A percentile compares a stretch with the other conserved stretches of the same genome.
Evolutionary conservation across 495 filamentous ascomycete species (phyloP).

Genomic region (Tuber magnatum): DNA sequence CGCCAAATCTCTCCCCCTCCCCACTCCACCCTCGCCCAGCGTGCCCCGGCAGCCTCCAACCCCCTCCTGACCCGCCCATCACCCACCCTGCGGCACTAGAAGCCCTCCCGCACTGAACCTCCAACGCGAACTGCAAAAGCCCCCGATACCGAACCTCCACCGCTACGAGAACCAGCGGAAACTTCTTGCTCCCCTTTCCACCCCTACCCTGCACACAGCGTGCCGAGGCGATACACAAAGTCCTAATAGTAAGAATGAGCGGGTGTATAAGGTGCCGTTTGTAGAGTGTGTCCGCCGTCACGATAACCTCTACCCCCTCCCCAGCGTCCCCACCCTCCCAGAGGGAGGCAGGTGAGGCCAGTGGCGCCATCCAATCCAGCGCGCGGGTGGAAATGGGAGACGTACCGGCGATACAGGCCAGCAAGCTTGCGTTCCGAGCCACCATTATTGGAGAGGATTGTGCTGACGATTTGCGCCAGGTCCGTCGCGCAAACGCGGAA

Average conservation of each 20-base stretch:
- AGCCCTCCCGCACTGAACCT: slow-evolving; percentile 16
- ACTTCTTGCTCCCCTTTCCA: slow-evolving; percentile 3
- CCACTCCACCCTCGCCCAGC: slow-evolving; percentile 42
- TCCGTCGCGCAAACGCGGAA: slow-evolving; percentile 39
- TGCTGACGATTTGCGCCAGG: slow-evolving; percentile 2
- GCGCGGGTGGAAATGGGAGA: not conserved
- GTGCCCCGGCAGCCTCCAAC: slow-evolving; percentile 36
- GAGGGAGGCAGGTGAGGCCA: not conserved
- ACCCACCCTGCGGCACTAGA: slow-evolving; percentile 32
- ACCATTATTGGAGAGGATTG: slow-evolving; percentile 16
- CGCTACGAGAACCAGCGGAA: slow-evolving; percentile 26
- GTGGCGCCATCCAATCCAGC: not conserved
- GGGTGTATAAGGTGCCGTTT: slow-evolving; percentile 15
- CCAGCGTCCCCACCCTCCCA: not conserved
- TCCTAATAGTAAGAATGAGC: slow-evolving; percentile 23
- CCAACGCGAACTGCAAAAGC: slow-evolving; percentile 15
- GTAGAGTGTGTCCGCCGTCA: slow-evolving; percentile 39
- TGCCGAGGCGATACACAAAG: slow-evolving; percentile 17
- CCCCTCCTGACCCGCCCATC: slow-evolving; percentile 44
- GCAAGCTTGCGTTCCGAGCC: slow-evolving; percentile 2
- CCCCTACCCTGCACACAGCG: not conserved
- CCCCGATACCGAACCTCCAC: slow-evolving; percentile 32
- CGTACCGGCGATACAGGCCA: not conserved
- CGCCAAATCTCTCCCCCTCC: slow-evolving; percentile 43
- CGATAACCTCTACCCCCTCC: slow-evolving; percentile 19